Base-by-base conservation (phyloP, 2,329 filamentous ascomycete species). In the Calcarisporium arbuscula region DNA sequence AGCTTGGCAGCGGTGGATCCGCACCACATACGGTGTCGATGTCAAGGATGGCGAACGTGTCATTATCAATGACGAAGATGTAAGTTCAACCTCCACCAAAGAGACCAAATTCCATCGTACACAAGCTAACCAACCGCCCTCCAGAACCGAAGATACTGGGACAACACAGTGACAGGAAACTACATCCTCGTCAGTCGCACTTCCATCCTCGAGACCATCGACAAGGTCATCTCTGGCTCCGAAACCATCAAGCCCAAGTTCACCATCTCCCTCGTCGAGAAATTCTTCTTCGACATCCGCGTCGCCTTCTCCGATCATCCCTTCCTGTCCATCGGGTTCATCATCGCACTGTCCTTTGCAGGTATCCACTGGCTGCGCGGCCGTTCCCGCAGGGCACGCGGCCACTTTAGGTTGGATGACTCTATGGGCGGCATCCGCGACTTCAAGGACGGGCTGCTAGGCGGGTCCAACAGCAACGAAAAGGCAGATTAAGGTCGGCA, bases 1-100 rank as follows among this genome's bases (percentile, higher is more conserved):
- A 7, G 96, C 96, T 60, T 98, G 92, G 92, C 89, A 96, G 61
- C 77, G 90, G 42, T 98, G 92, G 92, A 78, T 98, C 45, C 76
- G 83, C 47, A 89, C 82, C n/a, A 95, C 90, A 0, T 98, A 94
- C 53, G 90, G 90, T 35, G 83, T 96, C 47, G 85, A 94, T 49
- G 80, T 92, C 41, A 80, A 75, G 53, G 80, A 92, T 43, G 89
- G 90, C 30, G 92, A 96, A 59, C 79, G 86, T 43, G 85, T 98
- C 36, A 83, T 98, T 39, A 92, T 98, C 63, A 95, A 95, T 48
- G 92, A 98, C 50, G 86, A 96, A 68, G 88, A 94, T 59, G 88
- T 94, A 69, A 82, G 85, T 71, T 40, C 35, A 17, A n/a, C 9
- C 12, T 10, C 10, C 22, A 25, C 10, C 22, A 25, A 14, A 25